Base-by-base conservation (phyloP, 75 land plant species). In the Cunninghamia lanceolata region DNA sequence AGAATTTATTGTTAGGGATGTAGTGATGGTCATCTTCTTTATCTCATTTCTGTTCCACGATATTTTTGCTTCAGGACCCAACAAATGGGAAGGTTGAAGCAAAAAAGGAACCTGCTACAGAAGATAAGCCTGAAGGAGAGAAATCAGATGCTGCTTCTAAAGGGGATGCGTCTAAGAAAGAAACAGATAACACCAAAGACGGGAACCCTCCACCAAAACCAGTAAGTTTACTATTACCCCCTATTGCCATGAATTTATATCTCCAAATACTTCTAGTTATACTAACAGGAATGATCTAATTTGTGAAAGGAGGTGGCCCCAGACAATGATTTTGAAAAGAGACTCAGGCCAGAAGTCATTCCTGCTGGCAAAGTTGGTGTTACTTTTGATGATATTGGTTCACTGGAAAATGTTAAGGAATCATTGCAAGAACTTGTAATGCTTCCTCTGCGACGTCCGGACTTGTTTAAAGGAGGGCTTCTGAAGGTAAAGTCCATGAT, bases 241-340 rank as follows among this genome's bases (percentile, higher is more conserved):
- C 45, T 80, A 80, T 11, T 45, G 8, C 46, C 5, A 28, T 40
- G 82, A 80, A 28, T 25, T 43, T 21, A 80, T 42, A 80, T 45
- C 14, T n/a, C 5, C 3, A 80, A 80, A 80, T 80, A 45, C 82
- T 42, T 45, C 28, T 82, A 82, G 54, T 30, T 82, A 42, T 14
- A 19, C 84, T 83, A 34, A 83, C 17, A 45, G 7, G 6, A 17
- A 46, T 83, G 52, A 16, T 32, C 50, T 83, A 83, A 52, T 32
- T 34, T 83, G 63, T 52, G 82, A 85, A 88, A 95, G 97, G 97
- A 95, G 83, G 89, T 89, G 40, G 82, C 89, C 77, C 94, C 95
- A 34, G 98, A 96, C 83, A 96, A 96, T 88, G 98, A 96, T 84
- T 96, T 96, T 88, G 98, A 96, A 88, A 96, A 96, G 87, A 94